Evolutionary conservation across 805 yeast genomes (phyloP).

Genomic region (Spathaspora boniae): DNA sequence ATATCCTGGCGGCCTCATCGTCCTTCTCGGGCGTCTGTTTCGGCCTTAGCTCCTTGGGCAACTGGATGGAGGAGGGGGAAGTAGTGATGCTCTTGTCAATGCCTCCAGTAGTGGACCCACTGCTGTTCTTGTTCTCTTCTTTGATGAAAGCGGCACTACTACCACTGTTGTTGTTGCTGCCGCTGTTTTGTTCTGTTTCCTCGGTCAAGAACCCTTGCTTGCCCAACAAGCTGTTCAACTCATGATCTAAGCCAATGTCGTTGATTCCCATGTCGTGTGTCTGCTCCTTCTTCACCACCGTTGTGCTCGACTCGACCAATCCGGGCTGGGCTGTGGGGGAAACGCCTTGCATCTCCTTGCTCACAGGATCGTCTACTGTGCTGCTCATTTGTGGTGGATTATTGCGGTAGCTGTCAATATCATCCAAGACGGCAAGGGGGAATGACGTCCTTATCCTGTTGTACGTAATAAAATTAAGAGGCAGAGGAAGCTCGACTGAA

Average conservation of each 20-base stretch:
- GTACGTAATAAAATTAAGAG: no score
- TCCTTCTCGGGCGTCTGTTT: conserved; percentile 13
- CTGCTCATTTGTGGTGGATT: no score
- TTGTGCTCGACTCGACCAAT: not conserved
- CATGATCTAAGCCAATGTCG: conserved; percentile 12
- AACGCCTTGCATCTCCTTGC: not conserved
- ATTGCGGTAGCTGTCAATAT: no score
- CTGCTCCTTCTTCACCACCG: conserved; percentile 2
- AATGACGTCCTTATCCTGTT: no score
- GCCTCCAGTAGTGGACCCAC: not conserved
- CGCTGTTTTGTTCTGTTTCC: not conserved
- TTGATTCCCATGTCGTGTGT: conserved; percentile 1
- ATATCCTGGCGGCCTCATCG: conserved; percentile 30
- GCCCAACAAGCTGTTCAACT: conserved; percentile 10
- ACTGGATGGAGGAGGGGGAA: no score
- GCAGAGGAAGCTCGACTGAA: no score
- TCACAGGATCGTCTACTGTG: no score
- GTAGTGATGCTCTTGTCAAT: not conserved
- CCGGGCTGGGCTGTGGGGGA: not conserved
- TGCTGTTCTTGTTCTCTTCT: no score
- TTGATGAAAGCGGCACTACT: no score
- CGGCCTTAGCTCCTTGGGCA: conserved; percentile 15
- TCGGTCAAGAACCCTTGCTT: no score
- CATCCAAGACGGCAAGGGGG: no score
- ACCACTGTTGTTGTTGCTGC: conserved; percentile 2